Evolutionary conservation across 768 basidiomycete genomes (phyloP).

Genomic region (Tricholoma bakamatsutake): DNA sequence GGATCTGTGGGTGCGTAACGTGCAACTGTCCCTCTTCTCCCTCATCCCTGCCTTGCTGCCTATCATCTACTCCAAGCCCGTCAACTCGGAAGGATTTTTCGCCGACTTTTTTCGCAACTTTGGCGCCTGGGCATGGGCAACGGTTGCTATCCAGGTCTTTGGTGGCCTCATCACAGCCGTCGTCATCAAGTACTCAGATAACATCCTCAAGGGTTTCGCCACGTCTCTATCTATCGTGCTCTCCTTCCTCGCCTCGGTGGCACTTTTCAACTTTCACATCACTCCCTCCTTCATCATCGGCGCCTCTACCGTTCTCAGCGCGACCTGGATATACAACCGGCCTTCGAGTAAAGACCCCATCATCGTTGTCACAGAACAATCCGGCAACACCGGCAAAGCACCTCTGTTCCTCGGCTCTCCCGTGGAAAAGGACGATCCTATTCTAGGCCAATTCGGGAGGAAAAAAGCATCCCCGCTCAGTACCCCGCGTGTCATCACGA

Average conservation of each 20-base stretch:
- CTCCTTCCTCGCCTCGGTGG: conserved; percentile 90
- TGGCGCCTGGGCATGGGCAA: conserved; percentile 93
- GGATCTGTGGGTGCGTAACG: conserved; percentile 88
- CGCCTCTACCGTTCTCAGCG: conserved; percentile 74
- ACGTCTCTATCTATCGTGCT: conserved; percentile 91
- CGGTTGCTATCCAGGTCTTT: conserved; percentile 83
- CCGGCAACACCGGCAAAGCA: conserved; percentile 16
- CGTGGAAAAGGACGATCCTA: conserved; percentile 46
- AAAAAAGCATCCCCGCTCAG: conserved; percentile 42
- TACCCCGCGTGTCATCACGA: conserved; percentile 44
- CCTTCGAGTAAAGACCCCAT: conserved; percentile 34
- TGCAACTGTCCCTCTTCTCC: conserved; percentile 85
- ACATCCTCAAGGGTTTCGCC: conserved; percentile 95
- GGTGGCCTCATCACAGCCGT: conserved; percentile 92
- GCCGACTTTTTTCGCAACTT: conserved; percentile 76
- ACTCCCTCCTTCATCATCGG: conserved; percentile 86
- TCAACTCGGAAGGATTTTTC: conserved; percentile 44
- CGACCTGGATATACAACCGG: conserved; percentile 96
- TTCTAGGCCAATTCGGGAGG: conserved; percentile 53
- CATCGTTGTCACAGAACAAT: conserved; percentile 20
- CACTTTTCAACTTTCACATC: conserved; percentile 85
- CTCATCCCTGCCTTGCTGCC: conserved; percentile 86
- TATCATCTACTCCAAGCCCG: conserved; percentile 50
- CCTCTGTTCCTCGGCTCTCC: conserved; percentile 26
- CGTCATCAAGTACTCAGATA: conserved; percentile 96